phyloP scores from a whole-genome alignment of 2,329 filamentous ascomycete species.

The Arthrobotrys conoides region DNA sequence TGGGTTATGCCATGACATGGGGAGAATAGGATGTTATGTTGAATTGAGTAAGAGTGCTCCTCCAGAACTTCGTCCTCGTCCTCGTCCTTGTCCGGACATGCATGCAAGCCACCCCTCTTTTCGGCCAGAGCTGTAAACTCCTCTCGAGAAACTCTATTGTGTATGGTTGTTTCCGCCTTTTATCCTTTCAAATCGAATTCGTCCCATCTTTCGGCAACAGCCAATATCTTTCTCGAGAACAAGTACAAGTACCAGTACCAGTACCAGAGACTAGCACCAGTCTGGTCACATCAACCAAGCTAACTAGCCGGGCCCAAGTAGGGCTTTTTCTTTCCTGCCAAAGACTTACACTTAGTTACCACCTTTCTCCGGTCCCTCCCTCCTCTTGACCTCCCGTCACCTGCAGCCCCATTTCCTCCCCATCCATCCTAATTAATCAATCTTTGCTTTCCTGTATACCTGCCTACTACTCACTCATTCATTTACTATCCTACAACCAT shows the following conservation, averaged over 20 bases:
- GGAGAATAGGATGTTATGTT: background rate
- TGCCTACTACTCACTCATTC: no score
- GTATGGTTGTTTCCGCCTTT: slow-evolving; percentile 22
- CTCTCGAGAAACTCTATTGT: slow-evolving; percentile 29
- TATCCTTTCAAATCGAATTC: slow-evolving; percentile 36
- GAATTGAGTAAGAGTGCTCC: slow-evolving; percentile 11
- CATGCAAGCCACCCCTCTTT: slow-evolving; percentile 41
- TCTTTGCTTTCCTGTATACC: slow-evolving; percentile 18
- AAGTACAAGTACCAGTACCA: background rate
- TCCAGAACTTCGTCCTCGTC: slow-evolving; percentile 1
- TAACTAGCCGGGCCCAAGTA: background rate
- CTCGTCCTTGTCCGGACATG: slow-evolving; percentile 23
- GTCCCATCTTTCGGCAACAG: slow-evolving; percentile 57
- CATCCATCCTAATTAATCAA: slow-evolving; percentile 16
- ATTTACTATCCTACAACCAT: background rate
- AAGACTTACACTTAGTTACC: no score
- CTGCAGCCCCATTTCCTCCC: slow-evolving; percentile 34
- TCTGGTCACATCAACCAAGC: background rate
- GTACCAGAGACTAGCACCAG: slow-evolving; percentile 24
- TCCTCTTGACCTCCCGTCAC: slow-evolving; percentile 55
- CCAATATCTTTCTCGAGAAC: slow-evolving; percentile 21
- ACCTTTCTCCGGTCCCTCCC: background rate
- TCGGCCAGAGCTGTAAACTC: background rate
- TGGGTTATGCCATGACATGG: slow-evolving; percentile 4
- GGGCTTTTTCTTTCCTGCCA: background rate